These are phyloP conservation scores for Simmondsia chinensis DNA, from an alignment of 148 eudicot species.

Conservation along the genomic window DNA sequence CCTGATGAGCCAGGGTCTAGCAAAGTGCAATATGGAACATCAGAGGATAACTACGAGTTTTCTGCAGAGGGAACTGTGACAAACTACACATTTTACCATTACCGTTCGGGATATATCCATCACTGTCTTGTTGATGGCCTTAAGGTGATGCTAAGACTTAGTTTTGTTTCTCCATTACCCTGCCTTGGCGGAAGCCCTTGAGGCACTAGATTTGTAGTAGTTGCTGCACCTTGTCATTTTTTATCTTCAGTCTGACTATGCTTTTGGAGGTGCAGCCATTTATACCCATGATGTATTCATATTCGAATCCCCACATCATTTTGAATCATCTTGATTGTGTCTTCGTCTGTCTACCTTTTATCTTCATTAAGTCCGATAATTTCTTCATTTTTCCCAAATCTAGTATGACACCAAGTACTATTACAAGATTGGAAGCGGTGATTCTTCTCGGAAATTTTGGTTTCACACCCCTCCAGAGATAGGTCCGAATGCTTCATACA, in stretches of 20 bases:
- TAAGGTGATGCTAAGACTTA: conserved; percentile 38
- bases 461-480: conserved; percentile 60
- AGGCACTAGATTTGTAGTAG: too few relatives aligned
- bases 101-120: conserved; percentile 81
- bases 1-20: conserved; percentile 77
- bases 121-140: conserved; percentile 66
- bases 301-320: too few relatives aligned
- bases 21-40: conserved; percentile 62
- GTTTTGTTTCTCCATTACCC: too few relatives aligned
- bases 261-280: too few relatives aligned
- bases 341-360: too few relatives aligned
- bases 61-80: conserved; percentile 53
- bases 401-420: conserved; percentile 63
- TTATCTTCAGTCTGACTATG: too few relatives aligned
- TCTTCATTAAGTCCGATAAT: too few relatives aligned
- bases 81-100: conserved; percentile 76
- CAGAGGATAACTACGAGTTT: conserved; percentile 46
- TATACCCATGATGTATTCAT: too few relatives aligned
- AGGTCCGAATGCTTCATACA: conserved; percentile 50
- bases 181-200: too few relatives aligned
- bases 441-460: conserved; percentile 50
- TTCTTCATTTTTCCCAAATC: too few relatives aligned
- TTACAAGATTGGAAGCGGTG: conserved; percentile 50
- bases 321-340: too few relatives aligned
- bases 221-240: too few relatives aligned